Base-by-base conservation (phyloP, 2,329 filamentous ascomycete genomes). In the Curvularia verruculosa region DNA sequence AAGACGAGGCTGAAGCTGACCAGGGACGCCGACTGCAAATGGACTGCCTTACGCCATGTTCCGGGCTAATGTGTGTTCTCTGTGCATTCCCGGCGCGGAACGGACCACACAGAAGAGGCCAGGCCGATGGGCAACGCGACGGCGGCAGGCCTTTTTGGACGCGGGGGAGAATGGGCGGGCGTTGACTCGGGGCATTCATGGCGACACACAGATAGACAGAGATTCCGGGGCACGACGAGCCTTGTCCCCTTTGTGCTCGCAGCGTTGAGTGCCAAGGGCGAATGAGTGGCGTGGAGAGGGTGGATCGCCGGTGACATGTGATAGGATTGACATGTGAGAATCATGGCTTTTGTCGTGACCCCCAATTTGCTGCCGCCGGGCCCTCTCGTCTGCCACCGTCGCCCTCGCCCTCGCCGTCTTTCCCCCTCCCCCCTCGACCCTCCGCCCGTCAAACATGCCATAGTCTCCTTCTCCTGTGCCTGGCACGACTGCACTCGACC, bases 241-340 rank as follows among this genome's bases (percentile, higher is more conserved):
- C 40, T 43, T 41, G 39, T 41, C 39, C 19, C 23, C 39, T 41
- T 31, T 5, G 29, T 31, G 29, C 29, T 31, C 29, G 29, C 29
- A 13, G 29, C 40, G 21, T 26, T 49, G 31, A 24, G 31, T 56
- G 60, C 54, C 62, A 58, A 61, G 58, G n/a, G 49, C 52, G 56
- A 46, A 51, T 47, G 49, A 54, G 60, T 54, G 63, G 60, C 57
- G 57, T 58, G 36, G 58, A 37, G 21, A 61, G 59, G 64, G 58
- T 59, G 58, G 54, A 53, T 48, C 57, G 56, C 23, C 52, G 48
- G 55, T 53, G 47, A 56, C 64, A 66, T 65, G 63, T 66, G 63
- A 67, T 61, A 59, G 53, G 53, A 61, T 52, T 66, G 58, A 60
- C 63, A 67, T 66, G 65, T 67, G 65, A 67, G 59, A 65, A 59